Conservation (phyloP, 1,139 yeast genomes). For the Yamadazyma dendronema region DNA sequence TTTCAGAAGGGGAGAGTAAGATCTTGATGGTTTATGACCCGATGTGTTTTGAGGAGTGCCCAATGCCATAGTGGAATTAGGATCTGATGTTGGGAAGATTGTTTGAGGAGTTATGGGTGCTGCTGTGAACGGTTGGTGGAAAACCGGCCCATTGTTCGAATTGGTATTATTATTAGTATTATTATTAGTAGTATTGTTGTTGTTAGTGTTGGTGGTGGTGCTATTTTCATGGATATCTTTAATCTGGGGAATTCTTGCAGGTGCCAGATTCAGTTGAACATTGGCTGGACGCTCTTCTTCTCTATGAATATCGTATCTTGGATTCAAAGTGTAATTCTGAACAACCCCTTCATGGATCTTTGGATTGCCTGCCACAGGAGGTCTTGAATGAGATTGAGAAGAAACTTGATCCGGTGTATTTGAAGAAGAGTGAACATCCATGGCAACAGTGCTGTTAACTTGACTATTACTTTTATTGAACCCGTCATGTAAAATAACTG, state of each 20-base stretch:
- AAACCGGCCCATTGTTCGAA: too few species aligned
- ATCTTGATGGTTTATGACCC: constrained; percentile 10
- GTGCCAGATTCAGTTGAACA: constrained; percentile 10
- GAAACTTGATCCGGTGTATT: not conserved
- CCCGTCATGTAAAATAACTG: constrained; percentile 11
- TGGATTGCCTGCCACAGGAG: not conserved
- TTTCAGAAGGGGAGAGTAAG: constrained; percentile 15
- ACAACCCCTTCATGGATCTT: constrained; percentile 3
- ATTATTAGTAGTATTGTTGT: too few species aligned
- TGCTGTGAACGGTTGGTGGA: constrained; percentile 7
- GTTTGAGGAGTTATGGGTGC: constrained; percentile 2
- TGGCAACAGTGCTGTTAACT: not conserved
- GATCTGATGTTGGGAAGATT: constrained; percentile 8
- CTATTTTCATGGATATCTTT: not conserved
- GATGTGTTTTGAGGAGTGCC: constrained; percentile 3
- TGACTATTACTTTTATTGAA: constrained; percentile 7
- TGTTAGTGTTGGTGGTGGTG: constrained; percentile 1
- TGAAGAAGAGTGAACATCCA: not conserved
- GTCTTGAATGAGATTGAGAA: not conserved
- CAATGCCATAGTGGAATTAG: constrained; percentile 3
- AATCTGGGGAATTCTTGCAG: constrained; percentile 12
- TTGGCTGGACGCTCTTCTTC: constrained; percentile 8
- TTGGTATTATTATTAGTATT: too few species aligned
- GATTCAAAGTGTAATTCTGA: constrained; percentile 10
- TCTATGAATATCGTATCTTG: constrained; percentile 8